Evolutionary conservation across 1,284 basidiomycete species (phyloP).

Genomic region (Anthracocystis walkeri): DNA sequence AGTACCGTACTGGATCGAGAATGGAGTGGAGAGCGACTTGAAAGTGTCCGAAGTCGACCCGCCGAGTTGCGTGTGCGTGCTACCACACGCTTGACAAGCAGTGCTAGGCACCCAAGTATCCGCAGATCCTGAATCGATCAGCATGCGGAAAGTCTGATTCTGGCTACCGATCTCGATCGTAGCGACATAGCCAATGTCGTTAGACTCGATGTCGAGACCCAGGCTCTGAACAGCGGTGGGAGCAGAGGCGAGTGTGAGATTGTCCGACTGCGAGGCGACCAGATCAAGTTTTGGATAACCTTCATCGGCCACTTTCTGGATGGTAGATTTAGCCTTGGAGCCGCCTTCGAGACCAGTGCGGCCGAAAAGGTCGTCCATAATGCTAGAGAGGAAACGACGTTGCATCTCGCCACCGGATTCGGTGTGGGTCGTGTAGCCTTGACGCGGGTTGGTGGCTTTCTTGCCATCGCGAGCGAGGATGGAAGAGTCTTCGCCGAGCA

Average conservation of each 20-base stretch:
- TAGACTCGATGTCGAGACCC: constrained; percentile 79
- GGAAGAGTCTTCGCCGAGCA: constrained; percentile 1
- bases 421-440: constrained; percentile 35
- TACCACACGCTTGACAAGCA: constrained; percentile 49
- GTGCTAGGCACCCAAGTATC: constrained; percentile 77
- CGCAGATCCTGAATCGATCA: constrained; percentile 83
- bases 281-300: constrained; percentile 37
- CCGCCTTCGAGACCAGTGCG: constrained; percentile 24
- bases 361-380: constrained; percentile 39
- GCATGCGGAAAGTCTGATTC: constrained; percentile 77
- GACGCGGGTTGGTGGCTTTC: constrained; percentile 26
- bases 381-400: constrained; percentile 30
- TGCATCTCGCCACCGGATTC: constrained; percentile 25
- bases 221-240: constrained; percentile 75
- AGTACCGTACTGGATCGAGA: constrained; percentile 80
- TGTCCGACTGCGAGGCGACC: constrained; percentile 36
- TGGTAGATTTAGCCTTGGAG: constrained; percentile 19
- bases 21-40: constrained; percentile 73
- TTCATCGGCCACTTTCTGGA: constrained; percentile 12
- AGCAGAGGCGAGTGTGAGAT: constrained; percentile 37
- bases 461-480: not conserved
- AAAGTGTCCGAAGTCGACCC: constrained; percentile 77
- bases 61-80: constrained; percentile 77
- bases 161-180: constrained; percentile 82
- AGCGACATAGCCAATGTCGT: constrained; percentile 77